Evolutionary conservation across 2,329 filamentous ascomycete genomes (phyloP).

Genomic region (Bisporella sp.): DNA sequence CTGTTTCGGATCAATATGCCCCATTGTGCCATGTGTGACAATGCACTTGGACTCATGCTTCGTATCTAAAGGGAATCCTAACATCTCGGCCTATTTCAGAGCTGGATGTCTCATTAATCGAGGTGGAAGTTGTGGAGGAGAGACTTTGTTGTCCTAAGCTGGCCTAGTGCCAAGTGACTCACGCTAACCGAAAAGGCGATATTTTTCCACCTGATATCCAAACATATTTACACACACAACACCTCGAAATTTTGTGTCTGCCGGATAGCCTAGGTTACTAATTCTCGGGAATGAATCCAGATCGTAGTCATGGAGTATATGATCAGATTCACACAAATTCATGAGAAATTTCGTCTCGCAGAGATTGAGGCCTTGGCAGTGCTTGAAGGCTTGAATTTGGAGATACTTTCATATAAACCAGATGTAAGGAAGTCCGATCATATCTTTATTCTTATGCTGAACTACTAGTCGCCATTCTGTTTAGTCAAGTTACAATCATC

Average conservation of each 20-base stretch:
- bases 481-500: constrained; percentile 62
- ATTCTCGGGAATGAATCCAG: neutral
- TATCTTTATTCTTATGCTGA: constrained; percentile 9
- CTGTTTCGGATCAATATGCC: constrained; percentile 64
- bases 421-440: constrained; percentile 47
- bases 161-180: neutral
- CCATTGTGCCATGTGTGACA: constrained; percentile 62
- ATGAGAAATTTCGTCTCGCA: constrained; percentile 83
- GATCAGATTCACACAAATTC: constrained; percentile 80
- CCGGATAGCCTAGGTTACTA: no score
- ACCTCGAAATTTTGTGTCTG: no score
- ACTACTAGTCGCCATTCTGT: constrained; percentile 73
- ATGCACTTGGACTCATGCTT: constrained; percentile 56
- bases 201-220: no score
- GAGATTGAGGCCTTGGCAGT: constrained; percentile 78
- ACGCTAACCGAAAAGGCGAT: neutral
- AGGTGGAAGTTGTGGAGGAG: no score
- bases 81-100: constrained; percentile 27
- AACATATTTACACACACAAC: no score
- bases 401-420: constrained; percentile 67
- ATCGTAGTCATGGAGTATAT: constrained; percentile 61
- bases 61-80: constrained; percentile 32
- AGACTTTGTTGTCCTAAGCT: neutral
- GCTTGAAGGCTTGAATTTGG: constrained; percentile 57
- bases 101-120: no score